These are phyloP conservation scores for Protea cynaroides DNA, from an alignment of 164 flowering plant genomes.

Conservation along the genomic window DNA sequence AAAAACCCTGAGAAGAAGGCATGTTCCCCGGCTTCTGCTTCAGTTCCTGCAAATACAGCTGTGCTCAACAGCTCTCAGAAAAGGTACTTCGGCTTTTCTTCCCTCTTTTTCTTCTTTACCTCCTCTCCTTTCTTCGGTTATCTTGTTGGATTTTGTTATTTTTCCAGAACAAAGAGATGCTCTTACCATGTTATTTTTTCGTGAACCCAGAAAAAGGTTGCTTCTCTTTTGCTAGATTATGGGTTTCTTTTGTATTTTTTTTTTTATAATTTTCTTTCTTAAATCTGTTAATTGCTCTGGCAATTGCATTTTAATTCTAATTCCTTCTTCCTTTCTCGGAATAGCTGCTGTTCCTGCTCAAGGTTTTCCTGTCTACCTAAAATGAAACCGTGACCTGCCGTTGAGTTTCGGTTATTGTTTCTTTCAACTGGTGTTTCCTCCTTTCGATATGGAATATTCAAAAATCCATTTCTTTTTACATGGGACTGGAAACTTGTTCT, in stretches of 20 bases:
- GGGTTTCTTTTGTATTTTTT: neutral
- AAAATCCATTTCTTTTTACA: too few relatives aligned
- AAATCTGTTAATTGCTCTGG: neutral
- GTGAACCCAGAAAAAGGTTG: neutral
- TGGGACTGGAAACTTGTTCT: too few relatives aligned
- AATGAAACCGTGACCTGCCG: too few relatives aligned
- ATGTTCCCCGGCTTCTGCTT: constrained; percentile 43
- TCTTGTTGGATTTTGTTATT: neutral
- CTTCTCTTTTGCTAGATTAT: neutral
- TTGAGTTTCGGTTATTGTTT: neutral
- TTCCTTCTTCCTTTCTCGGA: neutral
- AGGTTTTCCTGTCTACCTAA: neutral
- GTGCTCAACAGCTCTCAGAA: constrained; percentile 64
- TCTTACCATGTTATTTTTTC: neutral
- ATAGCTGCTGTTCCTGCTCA: neutral
- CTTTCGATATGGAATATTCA: too few relatives aligned
- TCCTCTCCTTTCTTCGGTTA: constrained; percentile 3
- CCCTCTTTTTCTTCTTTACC: neutral
- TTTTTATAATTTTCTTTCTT: neutral
- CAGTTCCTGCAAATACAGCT: constrained; percentile 50
- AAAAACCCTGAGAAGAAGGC: constrained; percentile 47
- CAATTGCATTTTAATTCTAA: neutral
- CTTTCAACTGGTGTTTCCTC: too few relatives aligned
- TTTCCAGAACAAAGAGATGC: constrained; percentile 16
- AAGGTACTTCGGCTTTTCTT: constrained; percentile 43